Percentiles rank a stretch among this genome's conserved stretches.
These are phyloP conservation scores for Linum trigynum DNA, from an alignment of 345 rosid species.

Conservation along the genomic window DNA sequence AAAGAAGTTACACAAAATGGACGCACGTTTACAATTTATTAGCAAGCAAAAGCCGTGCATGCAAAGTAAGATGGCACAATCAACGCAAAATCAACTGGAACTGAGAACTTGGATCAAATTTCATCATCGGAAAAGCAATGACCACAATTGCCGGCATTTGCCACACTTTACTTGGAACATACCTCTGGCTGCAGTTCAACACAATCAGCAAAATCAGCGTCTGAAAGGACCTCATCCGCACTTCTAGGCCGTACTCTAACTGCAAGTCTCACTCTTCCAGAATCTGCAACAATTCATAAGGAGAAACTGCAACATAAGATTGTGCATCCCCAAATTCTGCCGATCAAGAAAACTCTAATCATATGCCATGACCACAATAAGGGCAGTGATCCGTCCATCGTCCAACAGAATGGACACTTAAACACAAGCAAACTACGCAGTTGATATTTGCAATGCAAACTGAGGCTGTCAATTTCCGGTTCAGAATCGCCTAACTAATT, in stretches of 20 bases:
- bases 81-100: neutral
- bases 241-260: constrained; percentile 78
- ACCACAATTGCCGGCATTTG: neutral
- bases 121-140: neutral
- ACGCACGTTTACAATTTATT: neutral
- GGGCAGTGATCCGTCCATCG: neutral
- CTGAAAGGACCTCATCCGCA: constrained; percentile 56
- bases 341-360: neutral
- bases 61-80: neutral
- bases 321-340: neutral
- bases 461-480: neutral
- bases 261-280: constrained; percentile 84
- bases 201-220: constrained; percentile 77
- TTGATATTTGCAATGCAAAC: neutral
- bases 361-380: neutral
- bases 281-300: constrained; percentile 29
- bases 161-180: neutral
- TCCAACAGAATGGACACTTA: neutral
- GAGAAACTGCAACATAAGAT: neutral
- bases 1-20: neutral
- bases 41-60: neutral
- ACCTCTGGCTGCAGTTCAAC: constrained; percentile 93
- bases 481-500: neutral
- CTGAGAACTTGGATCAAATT: neutral
- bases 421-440: neutral